A percentile compares a stretch with the other conserved stretches of the same genome.
Evolutionary conservation across 352 stramenopile species (phyloP).

Genomic region (Pythium plurisporium): DNA sequence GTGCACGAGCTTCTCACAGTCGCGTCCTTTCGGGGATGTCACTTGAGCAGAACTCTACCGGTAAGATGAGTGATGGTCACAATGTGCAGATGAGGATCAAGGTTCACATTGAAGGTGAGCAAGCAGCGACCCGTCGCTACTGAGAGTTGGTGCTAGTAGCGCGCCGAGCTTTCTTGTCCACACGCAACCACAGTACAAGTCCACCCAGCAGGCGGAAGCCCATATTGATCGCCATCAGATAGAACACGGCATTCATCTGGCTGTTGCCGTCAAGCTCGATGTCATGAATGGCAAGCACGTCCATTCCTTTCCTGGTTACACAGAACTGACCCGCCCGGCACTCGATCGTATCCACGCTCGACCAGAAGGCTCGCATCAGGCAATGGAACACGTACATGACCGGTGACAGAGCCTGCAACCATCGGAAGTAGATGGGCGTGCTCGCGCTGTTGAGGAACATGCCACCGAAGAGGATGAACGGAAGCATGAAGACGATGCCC

Average conservation of each 20-base stretch:
- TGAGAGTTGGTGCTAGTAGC: no score
- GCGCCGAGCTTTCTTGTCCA: conserved; percentile 9
- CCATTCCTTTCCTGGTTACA: conserved; percentile 2
- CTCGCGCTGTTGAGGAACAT: conserved; percentile 31
- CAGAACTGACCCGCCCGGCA: conserved; percentile 19
- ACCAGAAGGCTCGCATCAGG: conserved; percentile 32
- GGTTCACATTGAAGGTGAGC: conserved; percentile 7
- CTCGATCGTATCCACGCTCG: conserved; percentile 20
- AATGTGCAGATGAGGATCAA: neutral
- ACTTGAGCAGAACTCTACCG: no score
- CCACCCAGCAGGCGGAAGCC: conserved; percentile 13
- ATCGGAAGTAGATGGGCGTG: conserved; percentile 33
- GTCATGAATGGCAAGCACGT: conserved; percentile 24
- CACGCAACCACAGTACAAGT: conserved; percentile 14
- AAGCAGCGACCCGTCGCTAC: no score
- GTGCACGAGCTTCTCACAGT: neutral
- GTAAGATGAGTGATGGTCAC: conserved; percentile 5
- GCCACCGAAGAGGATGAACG: conserved; percentile 36
- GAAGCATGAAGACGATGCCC: conserved; percentile 33
- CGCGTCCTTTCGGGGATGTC: neutral
- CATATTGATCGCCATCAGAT: conserved; percentile 19
- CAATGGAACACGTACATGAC: conserved; percentile 35
- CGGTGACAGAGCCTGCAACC: conserved; percentile 31
- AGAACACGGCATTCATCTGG: conserved; percentile 6
- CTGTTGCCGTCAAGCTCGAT: neutral